Conservation (phyloP, 176 grass and related monocot species). For the Zoysia japonica region DNA sequence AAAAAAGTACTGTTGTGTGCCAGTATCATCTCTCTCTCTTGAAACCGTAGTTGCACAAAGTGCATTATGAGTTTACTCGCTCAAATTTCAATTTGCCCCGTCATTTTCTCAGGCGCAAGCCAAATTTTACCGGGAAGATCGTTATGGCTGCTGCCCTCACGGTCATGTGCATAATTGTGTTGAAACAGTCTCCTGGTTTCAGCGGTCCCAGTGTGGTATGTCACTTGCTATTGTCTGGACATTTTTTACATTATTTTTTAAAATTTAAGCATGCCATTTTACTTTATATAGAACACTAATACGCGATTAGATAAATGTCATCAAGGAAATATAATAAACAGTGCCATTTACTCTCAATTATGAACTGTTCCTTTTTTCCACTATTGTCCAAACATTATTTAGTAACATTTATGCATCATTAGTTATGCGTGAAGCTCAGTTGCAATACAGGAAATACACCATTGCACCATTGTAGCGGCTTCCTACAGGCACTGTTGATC, state of each 20-base stretch:
- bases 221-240: conserved; percentile 35
- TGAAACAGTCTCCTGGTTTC: conserved; percentile 76
- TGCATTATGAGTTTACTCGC: neutral
- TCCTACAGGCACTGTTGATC: neutral
- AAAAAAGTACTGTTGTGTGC: neutral
- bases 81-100: neutral
- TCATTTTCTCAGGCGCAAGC: conserved; percentile 57
- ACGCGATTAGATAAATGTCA: neutral
- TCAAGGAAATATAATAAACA: conserved; percentile 28
- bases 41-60: too few species aligned
- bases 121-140: conserved; percentile 65
- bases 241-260: conserved; percentile 7
- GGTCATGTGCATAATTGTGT: conserved; percentile 66
- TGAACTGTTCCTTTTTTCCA: neutral
- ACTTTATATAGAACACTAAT: conserved; percentile 25
- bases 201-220: conserved; percentile 51
- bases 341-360: neutral
- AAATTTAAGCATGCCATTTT: neutral
- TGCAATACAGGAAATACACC: neutral
- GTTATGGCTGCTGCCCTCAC: conserved; percentile 51
- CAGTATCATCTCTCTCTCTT: too few species aligned
- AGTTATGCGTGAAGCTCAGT: neutral
- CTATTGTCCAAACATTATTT: conserved; percentile 8
- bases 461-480: neutral
- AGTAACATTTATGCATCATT: neutral